These are phyloP conservation scores for Crithidia sp. DNA, from an alignment of 208 protist genomes.

Conservation along the genomic window DNA sequence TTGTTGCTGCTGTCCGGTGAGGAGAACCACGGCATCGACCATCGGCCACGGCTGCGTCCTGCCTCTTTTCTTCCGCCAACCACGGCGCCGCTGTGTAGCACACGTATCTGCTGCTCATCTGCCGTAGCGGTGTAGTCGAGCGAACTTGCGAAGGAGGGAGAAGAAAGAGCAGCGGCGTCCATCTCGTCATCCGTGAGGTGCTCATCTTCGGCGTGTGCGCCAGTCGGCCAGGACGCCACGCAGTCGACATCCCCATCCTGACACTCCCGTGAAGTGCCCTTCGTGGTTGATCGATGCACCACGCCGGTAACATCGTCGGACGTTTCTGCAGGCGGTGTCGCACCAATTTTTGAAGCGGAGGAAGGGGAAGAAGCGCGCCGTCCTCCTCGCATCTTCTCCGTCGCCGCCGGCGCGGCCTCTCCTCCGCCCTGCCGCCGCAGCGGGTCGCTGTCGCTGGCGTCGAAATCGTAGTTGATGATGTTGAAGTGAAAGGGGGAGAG, in stretches of 20 bases:
- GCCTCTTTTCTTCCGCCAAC: not conserved
- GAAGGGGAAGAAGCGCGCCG: no score
- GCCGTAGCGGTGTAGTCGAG: not conserved
- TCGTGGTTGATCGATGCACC: not conserved
- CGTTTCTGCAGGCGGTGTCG: no score
- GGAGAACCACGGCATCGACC: not conserved
- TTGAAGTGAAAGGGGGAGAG: constrained; percentile 25
- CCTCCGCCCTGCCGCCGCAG: not conserved
- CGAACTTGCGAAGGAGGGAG: no score
- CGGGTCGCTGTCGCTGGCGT: not conserved
- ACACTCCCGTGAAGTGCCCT: no score
- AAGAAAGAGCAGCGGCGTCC: no score
- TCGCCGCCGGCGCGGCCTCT: not conserved
- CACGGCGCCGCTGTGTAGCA: not conserved
- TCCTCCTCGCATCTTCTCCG: not conserved
- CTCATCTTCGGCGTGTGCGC: no score
- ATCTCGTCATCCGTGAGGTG: no score
- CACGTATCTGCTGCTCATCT: not conserved
- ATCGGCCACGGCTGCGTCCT: not conserved
- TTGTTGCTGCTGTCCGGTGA: not conserved
- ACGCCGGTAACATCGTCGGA: not conserved
- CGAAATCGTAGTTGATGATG: constrained; percentile 27
- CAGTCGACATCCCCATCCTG: no score
- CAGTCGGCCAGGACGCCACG: no score
- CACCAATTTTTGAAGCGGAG: no score